Evolutionary conservation across 108 stramenopile species (phyloP).

Genomic region (Stephanodiscus minutulus): DNA sequence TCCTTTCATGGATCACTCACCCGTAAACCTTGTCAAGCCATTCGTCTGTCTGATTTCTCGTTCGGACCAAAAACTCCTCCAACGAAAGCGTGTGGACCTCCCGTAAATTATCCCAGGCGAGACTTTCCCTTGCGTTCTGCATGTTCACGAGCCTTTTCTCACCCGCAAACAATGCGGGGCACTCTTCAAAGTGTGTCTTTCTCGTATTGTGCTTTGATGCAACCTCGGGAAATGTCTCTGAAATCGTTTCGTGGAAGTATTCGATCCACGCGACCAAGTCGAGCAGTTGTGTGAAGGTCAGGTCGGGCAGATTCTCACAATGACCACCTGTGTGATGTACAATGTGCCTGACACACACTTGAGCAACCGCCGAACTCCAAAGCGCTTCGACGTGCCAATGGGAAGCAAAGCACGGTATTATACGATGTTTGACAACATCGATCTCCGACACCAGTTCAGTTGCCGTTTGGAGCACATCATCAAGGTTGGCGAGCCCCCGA

Average conservation of each 20-base stretch:
- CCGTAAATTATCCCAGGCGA: constrained; percentile 86
- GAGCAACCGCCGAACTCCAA: constrained; percentile 83
- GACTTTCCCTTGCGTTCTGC: constrained; percentile 72
- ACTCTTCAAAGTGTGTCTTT: constrained; percentile 76
- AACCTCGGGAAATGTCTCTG: constrained; percentile 82
- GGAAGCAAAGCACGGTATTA: constrained; percentile 85
- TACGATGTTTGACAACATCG: constrained; percentile 77
- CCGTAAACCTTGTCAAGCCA: constrained; percentile 84
- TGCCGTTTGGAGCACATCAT: constrained; percentile 77
- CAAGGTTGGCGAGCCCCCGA: constrained; percentile 57
- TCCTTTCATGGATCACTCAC: too few relatives aligned
- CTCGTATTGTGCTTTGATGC: constrained; percentile 58
- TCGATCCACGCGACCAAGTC: constrained; percentile 90
- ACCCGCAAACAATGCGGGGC: constrained; percentile 68
- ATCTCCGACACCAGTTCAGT: constrained; percentile 83
- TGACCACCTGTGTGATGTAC: constrained; percentile 87
- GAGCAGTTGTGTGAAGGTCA: constrained; percentile 84
- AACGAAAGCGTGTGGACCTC: constrained; percentile 83
- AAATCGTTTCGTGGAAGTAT: constrained; percentile 80
- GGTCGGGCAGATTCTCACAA: constrained; percentile 73
- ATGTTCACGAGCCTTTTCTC: constrained; percentile 71
- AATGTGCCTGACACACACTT: constrained; percentile 82
- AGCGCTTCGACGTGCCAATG: constrained; percentile 85
- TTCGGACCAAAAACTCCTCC: constrained; percentile 80
- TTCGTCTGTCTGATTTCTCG: constrained; percentile 82